phyloP scores from a whole-genome alignment of 495 filamentous ascomycete species.

The Hapsidospora chrysogenum region DNA sequence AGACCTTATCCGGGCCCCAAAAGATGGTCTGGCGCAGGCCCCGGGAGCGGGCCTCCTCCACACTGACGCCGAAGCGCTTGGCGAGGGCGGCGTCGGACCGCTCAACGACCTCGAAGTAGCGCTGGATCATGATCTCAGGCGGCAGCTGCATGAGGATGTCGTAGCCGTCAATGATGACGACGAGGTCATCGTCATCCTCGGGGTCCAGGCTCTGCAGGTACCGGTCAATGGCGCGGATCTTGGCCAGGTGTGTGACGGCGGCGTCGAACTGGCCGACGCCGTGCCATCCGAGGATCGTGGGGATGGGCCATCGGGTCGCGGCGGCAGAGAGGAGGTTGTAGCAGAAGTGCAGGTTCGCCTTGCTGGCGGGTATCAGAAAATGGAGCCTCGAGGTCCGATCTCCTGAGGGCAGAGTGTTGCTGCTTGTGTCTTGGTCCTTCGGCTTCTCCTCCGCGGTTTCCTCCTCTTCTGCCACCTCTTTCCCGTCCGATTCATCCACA shows the following conservation, averaged over 20 bases:
- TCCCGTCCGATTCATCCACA: neutral
- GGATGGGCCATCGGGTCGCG: neutral
- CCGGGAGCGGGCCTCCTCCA: constrained; percentile 1
- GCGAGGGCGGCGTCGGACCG: constrained; percentile 6
- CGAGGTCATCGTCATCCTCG: constrained; percentile 3
- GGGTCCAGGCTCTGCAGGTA: neutral
- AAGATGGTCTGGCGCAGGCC: constrained; percentile 8
- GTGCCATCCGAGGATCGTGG: constrained; percentile 1
- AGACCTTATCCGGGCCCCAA: constrained; percentile 10
- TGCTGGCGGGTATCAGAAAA: constrained; percentile 2
- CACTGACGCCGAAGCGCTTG: neutral
- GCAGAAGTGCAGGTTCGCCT: constrained; percentile 2
- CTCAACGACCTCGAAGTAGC: constrained; percentile 4
- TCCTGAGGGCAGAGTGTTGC: neutral
- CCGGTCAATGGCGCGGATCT: constrained; percentile 1
- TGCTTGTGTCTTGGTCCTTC: too few relatives aligned
- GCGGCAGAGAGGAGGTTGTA: constrained; percentile 1
- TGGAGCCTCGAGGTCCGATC: constrained; percentile 1
- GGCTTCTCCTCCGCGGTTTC: too few relatives aligned
- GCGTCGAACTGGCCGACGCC: constrained; percentile 1
- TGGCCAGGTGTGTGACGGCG: constrained; percentile 2
- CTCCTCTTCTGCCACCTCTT: too few relatives aligned
- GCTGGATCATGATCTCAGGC: constrained; percentile 2
- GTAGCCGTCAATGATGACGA: constrained; percentile 5
- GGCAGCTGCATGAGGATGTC: constrained; percentile 3